Percentiles rank a stretch among this genome's conserved stretches.
Evolutionary conservation across 495 filamentous ascomycete genomes (phyloP).

Genomic region (Penicillium atrosanguineum): DNA sequence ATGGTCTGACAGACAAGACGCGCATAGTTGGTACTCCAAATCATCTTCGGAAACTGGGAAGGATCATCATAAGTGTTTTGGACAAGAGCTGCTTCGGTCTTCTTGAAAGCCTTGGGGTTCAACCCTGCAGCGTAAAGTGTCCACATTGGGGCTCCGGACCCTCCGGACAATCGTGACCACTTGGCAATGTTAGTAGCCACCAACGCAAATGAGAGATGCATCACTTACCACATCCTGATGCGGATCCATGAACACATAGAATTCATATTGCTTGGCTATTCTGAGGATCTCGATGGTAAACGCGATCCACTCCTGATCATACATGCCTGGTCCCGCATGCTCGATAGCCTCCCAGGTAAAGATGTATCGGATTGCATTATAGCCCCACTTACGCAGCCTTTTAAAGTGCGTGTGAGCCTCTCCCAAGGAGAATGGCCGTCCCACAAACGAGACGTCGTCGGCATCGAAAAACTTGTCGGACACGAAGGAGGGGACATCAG

Average conservation of each 20-base stretch:
- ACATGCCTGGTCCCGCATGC: constrained; percentile 84
- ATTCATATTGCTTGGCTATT: constrained; percentile 82
- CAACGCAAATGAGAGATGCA: constrained; percentile 7
- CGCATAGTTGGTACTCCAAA: constrained; percentile 96
- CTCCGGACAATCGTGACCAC: constrained; percentile 94
- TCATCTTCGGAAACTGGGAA: constrained; percentile 92
- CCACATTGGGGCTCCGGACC: constrained; percentile 97
- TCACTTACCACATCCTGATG: constrained; percentile 87
- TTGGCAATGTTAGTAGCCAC: constrained; percentile 23
- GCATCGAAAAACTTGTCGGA: constrained; percentile 83
- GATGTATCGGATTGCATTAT: constrained; percentile 93
- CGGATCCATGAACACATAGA: constrained; percentile 96
- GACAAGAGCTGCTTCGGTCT: constrained; percentile 88
- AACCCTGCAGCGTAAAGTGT: constrained; percentile 92
- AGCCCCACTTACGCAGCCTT: constrained; percentile 82
- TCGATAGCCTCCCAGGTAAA: constrained; percentile 99
- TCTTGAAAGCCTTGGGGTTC: constrained; percentile 77
- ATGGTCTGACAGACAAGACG: constrained; percentile 85
- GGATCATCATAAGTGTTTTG: constrained; percentile 93
- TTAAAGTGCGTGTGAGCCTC: constrained; percentile 87
- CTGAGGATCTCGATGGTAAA: constrained; percentile 84
- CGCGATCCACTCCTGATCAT: constrained; percentile 91
- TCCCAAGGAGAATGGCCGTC: constrained; percentile 74
- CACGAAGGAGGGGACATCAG: constrained; percentile 78
- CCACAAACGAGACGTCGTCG: constrained; percentile 87